Conservation (phyloP, 1,284 basidiomycete species). For the Ceratobasidium sp. region DNA sequence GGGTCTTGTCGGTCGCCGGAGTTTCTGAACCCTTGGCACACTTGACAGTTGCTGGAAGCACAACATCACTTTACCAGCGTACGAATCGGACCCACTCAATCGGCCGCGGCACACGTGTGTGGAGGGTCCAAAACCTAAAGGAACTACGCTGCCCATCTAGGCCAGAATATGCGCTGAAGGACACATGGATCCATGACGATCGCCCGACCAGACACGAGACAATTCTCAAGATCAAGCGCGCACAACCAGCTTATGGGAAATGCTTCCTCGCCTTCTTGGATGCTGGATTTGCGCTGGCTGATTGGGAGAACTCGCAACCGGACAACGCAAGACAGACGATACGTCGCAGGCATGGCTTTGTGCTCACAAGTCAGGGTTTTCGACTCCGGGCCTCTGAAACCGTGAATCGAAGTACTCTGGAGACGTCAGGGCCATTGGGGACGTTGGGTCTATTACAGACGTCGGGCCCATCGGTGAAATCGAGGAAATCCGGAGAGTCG, state of each 20-base stretch:
- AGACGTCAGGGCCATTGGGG: no score
- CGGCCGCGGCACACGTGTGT: conserved; percentile 17
- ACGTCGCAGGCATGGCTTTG: neutral
- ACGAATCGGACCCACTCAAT: neutral
- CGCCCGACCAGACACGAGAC: neutral
- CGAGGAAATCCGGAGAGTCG: no score
- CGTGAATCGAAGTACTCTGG: no score
- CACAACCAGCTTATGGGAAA: neutral
- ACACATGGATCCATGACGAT: neutral
- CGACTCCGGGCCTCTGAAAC: neutral
- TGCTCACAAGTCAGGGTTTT: neutral
- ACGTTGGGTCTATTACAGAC: no score
- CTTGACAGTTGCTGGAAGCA: neutral
- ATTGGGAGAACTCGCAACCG: neutral
- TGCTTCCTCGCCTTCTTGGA: neutral
- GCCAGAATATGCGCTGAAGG: neutral
- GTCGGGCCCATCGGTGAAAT: no score
- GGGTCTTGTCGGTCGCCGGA: neutral
- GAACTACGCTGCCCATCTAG: neutral
- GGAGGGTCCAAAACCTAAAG: neutral
- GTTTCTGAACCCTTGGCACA: neutral
- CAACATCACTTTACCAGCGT: neutral
- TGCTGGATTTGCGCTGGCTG: neutral
- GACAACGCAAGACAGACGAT: neutral
- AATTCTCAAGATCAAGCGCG: neutral